Evolutionary conservation across 2,329 filamentous ascomycete genomes (phyloP).

Genomic region (Mycogone perniciosa): DNA sequence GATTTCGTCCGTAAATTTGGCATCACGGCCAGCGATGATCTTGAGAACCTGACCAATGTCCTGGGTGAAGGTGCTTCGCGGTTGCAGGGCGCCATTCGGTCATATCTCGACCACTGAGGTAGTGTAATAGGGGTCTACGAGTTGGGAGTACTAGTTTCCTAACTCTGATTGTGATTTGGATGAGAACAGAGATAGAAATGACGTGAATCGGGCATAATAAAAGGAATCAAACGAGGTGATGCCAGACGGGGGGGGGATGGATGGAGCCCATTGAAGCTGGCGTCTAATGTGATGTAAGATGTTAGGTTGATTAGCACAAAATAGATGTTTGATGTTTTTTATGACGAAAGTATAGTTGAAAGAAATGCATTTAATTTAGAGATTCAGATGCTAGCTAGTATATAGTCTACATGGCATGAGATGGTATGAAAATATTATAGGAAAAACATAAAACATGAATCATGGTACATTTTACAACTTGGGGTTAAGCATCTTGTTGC

Average conservation of each 20-base stretch:
- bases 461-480: slow-evolving; percentile 53
- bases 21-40: slow-evolving; percentile 88
- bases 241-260: slow-evolving; percentile 18
- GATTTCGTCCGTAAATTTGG: slow-evolving; percentile 95
- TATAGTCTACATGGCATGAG: slow-evolving; percentile 19
- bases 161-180: background rate
- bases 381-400: slow-evolving; percentile 11
- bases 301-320: slow-evolving; percentile 27
- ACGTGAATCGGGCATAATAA: background rate
- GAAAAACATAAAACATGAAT: slow-evolving; percentile 10
- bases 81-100: slow-evolving; percentile 69
- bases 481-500: slow-evolving; percentile 54
- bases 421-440: slow-evolving; percentile 12
- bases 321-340: slow-evolving; percentile 21
- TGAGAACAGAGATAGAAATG: background rate
- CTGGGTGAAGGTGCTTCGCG: slow-evolving; percentile 80
- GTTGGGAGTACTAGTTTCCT: background rate
- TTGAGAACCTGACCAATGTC: slow-evolving; percentile 80
- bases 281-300: slow-evolving; percentile 25
- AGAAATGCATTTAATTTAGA: slow-evolving; percentile 1
- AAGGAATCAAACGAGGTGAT: slow-evolving; percentile 8
- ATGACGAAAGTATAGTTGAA: background rate
- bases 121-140: background rate
- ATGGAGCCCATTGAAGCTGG: slow-evolving; percentile 17
- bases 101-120: slow-evolving; percentile 53